These are phyloP conservation scores for Clonostachys sp. DNA, from an alignment of 2,329 filamentous ascomycete species.

Conservation along the genomic window DNA sequence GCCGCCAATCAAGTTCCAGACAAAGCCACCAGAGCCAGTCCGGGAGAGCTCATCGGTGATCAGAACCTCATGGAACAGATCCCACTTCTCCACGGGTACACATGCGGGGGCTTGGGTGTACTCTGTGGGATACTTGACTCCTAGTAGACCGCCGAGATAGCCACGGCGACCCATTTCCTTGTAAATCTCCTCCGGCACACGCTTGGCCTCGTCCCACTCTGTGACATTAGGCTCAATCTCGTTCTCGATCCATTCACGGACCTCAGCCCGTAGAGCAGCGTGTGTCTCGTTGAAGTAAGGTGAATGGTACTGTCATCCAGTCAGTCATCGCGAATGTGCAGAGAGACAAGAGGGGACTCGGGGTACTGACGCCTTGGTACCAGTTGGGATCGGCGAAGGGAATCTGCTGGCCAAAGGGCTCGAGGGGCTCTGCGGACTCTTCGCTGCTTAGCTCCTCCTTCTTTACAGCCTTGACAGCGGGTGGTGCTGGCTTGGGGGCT, in stretches of 20 bases:
- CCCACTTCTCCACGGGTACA: conserved; percentile 86
- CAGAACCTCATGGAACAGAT: conserved; percentile 96
- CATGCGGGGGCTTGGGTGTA: conserved; percentile 68
- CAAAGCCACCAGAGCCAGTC: conserved; percentile 82
- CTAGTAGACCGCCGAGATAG: conserved; percentile 88
- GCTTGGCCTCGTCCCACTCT: conserved; percentile 96
- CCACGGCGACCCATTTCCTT: conserved; percentile 92
- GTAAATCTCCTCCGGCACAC: conserved; percentile 85
- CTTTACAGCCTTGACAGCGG: conserved; percentile 25
- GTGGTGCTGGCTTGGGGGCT: conserved; percentile 22
- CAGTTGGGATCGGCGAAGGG: conserved; percentile 90
- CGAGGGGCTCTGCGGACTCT: conserved; percentile 65
- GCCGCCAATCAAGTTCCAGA: conserved; percentile 97
- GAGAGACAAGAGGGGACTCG: background rate
- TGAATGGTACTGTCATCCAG: conserved; percentile 72
- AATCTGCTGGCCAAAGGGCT: conserved; percentile 80
- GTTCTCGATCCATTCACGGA: conserved; percentile 86
- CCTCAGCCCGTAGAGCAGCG: conserved; percentile 82
- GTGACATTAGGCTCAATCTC: conserved; percentile 88
- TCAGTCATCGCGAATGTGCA: background rate
- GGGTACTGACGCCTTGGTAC: conserved; percentile 77
- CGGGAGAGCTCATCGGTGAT: conserved; percentile 93
- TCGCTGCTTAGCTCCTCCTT: conserved; percentile 12
- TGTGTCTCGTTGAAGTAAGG: conserved; percentile 96
- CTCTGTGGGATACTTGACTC: conserved; percentile 74